Conservation (phyloP, 257 asterid genomes). For the Przewalskia tangutica region DNA sequence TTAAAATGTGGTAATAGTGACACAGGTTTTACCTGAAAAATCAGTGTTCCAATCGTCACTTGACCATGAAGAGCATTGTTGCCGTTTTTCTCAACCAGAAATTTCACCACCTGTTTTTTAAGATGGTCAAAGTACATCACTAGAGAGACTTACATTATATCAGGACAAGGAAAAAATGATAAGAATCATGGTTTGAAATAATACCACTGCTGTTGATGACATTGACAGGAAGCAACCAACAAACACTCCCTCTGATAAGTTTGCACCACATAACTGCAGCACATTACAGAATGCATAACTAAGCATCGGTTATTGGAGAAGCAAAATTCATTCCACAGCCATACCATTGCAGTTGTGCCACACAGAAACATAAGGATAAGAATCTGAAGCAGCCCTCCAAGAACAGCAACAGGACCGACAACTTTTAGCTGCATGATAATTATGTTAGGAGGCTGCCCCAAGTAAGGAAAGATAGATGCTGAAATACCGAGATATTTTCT, state of each 20-base stretch:
- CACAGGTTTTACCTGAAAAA: conserved; percentile 60
- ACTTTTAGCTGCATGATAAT: conserved; percentile 63
- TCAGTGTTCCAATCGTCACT: conserved; percentile 93
- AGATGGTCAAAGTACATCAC: background rate
- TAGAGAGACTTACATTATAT: conserved; percentile 4
- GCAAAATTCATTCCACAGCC: conserved; percentile 7
- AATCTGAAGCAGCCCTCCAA: conserved; percentile 89
- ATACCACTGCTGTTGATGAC: conserved; percentile 97
- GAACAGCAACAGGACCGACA: conserved; percentile 92
- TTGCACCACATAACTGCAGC: conserved; percentile 78
- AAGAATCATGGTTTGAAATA: background rate
- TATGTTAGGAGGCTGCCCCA: conserved; percentile 14
- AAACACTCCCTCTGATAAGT: conserved; percentile 84
- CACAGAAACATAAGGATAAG: conserved; percentile 56
- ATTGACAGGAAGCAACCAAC: conserved; percentile 91
- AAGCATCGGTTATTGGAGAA: background rate
- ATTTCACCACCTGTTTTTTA: conserved; percentile 64
- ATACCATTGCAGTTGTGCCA: conserved; percentile 67
- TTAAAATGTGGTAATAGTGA: background rate
- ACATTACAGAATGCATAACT: conserved; percentile 6
- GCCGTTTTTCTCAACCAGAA: conserved; percentile 67
- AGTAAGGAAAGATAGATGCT: background rate
- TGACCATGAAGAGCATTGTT: conserved; percentile 80
- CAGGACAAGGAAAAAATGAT: background rate
- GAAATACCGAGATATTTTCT: background rate